Base-by-base conservation (phyloP, 2,329 filamentous ascomycete genomes). In the Coniella vitis region DNA sequence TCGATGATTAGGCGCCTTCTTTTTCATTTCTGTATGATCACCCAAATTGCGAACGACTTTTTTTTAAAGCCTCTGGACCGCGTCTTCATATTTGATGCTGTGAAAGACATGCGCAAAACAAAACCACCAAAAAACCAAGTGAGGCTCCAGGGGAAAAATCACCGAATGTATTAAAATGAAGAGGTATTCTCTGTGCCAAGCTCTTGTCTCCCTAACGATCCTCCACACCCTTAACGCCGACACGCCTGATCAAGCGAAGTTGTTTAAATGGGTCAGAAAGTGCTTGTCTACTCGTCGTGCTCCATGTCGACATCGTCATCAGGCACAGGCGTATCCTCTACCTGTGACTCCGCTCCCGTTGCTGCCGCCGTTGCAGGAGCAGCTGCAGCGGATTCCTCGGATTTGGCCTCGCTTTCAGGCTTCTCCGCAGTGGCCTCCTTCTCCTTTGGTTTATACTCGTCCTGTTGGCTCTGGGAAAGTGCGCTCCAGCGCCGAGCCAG, bases 401-500 rank as follows among this genome's bases (percentile, higher is more conserved):
- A 5, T 10, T 29, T 29, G 10, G 5, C 25, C 25, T 29, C 25
- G 25, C 47, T 22, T 14, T 45, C 47, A 0, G 31, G 36, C 7
- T 45, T 44, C 4, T 25, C 51, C 4, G 44, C 47, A n/a, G 37
- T 47, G 21, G 49, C 47, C 14, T 47, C 49, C 40, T 48, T 44
- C 43, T 48, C 55, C 19, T 67, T 69, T 4, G 63, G 56, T 53
- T 74, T 67, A 47, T 71, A 79, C 45, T 72, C 69, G 21, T 76
- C 73, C 59, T 71, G 74, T 43, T 74, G 68, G 19, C 62, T 64
- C 38, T 74, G 69, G 4, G 73, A 61, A 13, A 81, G 66, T 17
- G 75, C 71, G 51, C 77, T 74, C 78, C 78, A 82, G 37, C 67
- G 66, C 12, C 69, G 70, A n/a, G 69, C 65, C 8, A 81, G 68